phyloP scores from a whole-genome alignment of 495 filamentous ascomycete species.

The Aspergillus sclerotioniger region DNA sequence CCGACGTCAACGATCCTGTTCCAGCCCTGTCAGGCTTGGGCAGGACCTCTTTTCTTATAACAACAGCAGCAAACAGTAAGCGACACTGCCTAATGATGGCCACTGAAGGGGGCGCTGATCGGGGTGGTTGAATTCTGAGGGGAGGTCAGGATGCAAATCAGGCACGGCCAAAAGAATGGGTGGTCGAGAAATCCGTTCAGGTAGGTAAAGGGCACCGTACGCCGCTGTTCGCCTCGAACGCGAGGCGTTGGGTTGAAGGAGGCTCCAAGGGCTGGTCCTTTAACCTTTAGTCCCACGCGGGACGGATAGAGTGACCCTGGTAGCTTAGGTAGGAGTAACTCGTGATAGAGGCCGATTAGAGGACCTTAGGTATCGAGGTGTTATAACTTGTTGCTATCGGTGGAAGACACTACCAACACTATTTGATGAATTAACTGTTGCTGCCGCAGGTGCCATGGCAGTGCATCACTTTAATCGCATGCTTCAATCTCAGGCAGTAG shows the following conservation, averaged over 20 bases:
- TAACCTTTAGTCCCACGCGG: background rate
- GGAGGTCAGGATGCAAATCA: background rate
- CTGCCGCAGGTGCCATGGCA: background rate
- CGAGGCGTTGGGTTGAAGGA: slow-evolving; percentile 5
- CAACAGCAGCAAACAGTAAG: no score
- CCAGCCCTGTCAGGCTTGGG: no score
- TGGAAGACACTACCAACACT: background rate
- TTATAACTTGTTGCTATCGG: background rate
- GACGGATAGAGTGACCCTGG: background rate
- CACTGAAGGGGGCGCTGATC: background rate
- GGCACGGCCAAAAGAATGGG: background rate
- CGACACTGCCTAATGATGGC: no score
- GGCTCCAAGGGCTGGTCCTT: background rate
- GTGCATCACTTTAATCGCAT: background rate
- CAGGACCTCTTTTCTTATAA: no score
- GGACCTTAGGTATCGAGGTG: background rate
- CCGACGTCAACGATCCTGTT: no score
- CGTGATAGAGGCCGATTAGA: background rate
- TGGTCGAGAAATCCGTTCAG: background rate
- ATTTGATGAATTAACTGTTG: background rate
- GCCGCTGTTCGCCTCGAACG: background rate
- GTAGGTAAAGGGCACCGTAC: background rate
- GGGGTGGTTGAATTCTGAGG: background rate
- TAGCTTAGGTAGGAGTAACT: background rate
- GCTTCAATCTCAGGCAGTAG: no score